Evolutionary conservation across 768 basidiomycete genomes (phyloP).

Genomic region (Auricularia cornea): DNA sequence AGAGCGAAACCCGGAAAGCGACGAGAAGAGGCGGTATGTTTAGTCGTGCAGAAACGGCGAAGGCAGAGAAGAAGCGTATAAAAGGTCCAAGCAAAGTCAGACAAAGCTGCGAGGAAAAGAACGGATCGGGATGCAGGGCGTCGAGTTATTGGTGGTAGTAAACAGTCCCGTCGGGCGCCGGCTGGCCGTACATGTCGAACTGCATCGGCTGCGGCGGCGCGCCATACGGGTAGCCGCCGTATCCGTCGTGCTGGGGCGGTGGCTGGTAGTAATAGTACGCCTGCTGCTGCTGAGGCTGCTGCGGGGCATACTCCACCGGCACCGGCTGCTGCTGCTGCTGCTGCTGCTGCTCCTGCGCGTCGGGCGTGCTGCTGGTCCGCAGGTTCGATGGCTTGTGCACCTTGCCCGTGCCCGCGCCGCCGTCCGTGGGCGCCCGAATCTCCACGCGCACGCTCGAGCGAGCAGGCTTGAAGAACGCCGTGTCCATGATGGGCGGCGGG

Average conservation of each 20-base stretch:
- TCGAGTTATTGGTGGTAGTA: neutral
- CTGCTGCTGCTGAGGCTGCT: neutral
- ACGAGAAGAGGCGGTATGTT: too few relatives aligned
- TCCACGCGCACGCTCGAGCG: constrained; percentile 64
- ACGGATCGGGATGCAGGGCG: neutral
- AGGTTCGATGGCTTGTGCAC: neutral
- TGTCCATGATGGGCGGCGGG: constrained; percentile 53
- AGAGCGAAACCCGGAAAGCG: too few relatives aligned
- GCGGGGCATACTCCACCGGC: neutral
- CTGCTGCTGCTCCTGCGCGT: neutral
- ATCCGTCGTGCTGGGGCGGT: neutral
- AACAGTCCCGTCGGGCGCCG: neutral
- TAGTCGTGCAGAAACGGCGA: neutral
- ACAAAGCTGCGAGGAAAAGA: neutral
- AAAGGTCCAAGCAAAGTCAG: neutral
- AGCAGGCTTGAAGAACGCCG: constrained; percentile 66
- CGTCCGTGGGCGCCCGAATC: constrained; percentile 54
- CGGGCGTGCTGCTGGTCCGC: neutral
- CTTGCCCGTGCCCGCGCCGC: constrained; percentile 15
- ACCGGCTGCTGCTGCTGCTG: neutral
- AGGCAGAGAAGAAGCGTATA: neutral
- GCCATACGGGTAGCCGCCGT: neutral
- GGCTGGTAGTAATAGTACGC: neutral
- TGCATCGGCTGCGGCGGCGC: neutral
- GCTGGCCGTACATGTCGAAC: neutral